Evolutionary conservation across 2,329 filamentous ascomycete genomes (phyloP).

Genomic region (Colletotrichum sp.): DNA sequence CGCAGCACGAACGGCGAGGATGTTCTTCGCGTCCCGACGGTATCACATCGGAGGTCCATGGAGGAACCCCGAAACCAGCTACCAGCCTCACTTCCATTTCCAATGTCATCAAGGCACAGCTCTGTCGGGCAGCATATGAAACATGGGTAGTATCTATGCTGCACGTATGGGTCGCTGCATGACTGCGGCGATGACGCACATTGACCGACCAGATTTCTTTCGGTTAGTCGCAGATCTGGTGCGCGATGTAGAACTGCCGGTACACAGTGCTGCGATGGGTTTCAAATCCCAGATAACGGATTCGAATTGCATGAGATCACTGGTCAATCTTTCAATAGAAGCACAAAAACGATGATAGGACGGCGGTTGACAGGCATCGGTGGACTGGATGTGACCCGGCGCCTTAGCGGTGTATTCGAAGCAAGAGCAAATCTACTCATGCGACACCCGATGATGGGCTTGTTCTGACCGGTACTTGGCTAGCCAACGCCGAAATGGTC

Average conservation of each 20-base stretch:
- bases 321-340: background rate
- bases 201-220: background rate
- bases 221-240: background rate
- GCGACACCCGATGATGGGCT: background rate
- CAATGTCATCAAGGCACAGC: background rate
- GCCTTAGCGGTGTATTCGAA: background rate
- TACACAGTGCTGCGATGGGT: background rate
- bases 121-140: background rate
- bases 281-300: no score
- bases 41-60: background rate
- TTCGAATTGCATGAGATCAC: background rate
- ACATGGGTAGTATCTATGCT: background rate
- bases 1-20: background rate
- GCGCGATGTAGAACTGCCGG: background rate
- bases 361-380: background rate
- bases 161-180: background rate
- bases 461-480: background rate
- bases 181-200: background rate
- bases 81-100: background rate
- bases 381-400: background rate
- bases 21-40: background rate
- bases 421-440: background rate
- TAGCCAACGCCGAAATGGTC: background rate
- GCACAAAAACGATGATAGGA: background rate
- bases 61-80: background rate